Evolutionary conservation across 345 rosid species (phyloP), one percentile per base, ranked within the genome.

Genomic region (Eucalyptus curtisii): DNA sequence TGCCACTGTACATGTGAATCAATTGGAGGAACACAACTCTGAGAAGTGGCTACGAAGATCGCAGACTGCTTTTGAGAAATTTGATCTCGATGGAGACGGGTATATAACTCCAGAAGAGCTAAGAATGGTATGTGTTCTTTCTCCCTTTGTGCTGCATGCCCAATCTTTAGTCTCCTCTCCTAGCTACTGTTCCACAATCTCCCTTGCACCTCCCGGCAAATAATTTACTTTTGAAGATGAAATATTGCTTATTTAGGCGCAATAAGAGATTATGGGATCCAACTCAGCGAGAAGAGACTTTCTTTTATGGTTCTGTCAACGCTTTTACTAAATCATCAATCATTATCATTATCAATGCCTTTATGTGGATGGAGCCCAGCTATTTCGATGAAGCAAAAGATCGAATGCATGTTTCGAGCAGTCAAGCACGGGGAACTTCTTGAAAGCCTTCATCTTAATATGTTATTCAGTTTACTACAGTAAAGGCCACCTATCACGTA

Each of bases 81-180:
- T 93, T 86, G 95, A 93, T 89, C 85, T 93, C 4, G 95, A 93
- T 86, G 89, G 87, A 85, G 93, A 93, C 76, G 95, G 95, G 87
- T 93, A 88, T 71, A 93, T 93, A 88, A 93, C 95, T 86, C 91
- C 95, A 42, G 95, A 93, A 50, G 94, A 93, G 88, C 94, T 93
- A 48, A 92, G 92, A 90, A 89, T 93, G 95, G 94, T 93, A 24
- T 88, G 93, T 10, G 44, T 33, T 49, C 66, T 19, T 40, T 47
- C n/a, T n/a, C 49, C 57, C 22, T 85, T 85, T n/a, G 40, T 47
- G 52, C 86, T 47, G 52, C 86, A 49, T 49, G 55, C 82, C 80
- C 82, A 37, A 37, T 76, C 25, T 76, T 2, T 42, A 40, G 27
- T 10, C 82, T 76, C 47, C 47, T 76, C 82, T 76, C 82, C 14